A percentile compares a stretch with the other conserved stretches of the same genome.
Conservation (phyloP, 2,329 filamentous ascomycete species). For the Didymella sp. region DNA sequence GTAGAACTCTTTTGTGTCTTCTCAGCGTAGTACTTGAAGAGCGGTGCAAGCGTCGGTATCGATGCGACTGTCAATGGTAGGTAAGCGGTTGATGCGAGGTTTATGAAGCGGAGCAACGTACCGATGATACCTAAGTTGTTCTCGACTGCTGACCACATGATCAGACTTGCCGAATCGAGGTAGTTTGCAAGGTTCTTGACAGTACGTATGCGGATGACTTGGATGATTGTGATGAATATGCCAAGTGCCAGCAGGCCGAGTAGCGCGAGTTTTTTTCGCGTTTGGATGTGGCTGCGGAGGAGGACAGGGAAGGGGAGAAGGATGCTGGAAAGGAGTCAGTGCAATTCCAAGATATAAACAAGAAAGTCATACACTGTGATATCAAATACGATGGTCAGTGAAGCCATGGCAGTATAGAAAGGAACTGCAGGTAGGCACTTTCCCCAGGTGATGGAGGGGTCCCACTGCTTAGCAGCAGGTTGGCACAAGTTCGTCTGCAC, state of each 20-base stretch:
- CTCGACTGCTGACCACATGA: conserved; percentile 28
- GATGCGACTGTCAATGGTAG: conserved; percentile 7
- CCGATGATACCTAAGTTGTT: conserved; percentile 27
- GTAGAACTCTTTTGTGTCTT: conserved; percentile 23
- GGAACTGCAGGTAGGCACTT: conserved; percentile 16
- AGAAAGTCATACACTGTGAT: conserved; percentile 17
- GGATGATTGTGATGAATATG: conserved; percentile 27
- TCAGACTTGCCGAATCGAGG: conserved; percentile 22
- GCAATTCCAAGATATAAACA: neutral
- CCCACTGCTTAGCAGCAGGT: conserved; percentile 10
- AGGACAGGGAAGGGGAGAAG: conserved; percentile 24
- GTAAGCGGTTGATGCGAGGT: neutral
- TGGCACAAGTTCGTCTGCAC: conserved; percentile 25
- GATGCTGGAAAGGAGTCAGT: conserved; percentile 12
- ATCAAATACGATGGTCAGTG: conserved; percentile 22
- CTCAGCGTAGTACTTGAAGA: conserved; percentile 27
- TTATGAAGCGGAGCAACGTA: neutral
- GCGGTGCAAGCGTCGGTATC: conserved; percentile 22
- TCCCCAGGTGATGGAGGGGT: neutral
- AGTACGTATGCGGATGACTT: conserved; percentile 22
- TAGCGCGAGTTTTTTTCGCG: conserved; percentile 20
- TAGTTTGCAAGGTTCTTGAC: conserved; percentile 25
- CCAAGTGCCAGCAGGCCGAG: conserved; percentile 23
- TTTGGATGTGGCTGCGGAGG: conserved; percentile 22
- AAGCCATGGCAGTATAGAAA: conserved; percentile 26